Evolutionary conservation across 805 yeast genomes (phyloP).

Genomic region (Myxozyma udenii): DNA sequence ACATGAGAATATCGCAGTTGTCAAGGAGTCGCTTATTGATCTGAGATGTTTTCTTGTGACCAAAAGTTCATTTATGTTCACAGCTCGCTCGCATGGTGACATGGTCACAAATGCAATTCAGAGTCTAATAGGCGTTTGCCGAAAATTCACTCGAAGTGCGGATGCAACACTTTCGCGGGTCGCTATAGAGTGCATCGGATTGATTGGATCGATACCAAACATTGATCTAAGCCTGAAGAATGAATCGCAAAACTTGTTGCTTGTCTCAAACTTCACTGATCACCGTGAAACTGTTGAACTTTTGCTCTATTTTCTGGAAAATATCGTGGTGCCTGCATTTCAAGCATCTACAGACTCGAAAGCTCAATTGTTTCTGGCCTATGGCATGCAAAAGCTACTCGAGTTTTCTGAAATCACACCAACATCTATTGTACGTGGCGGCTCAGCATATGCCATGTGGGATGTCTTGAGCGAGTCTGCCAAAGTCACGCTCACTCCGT

Average conservation of each 20-base stretch:
- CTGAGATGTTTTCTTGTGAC: conserved; percentile 13
- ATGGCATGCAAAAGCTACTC: conserved; percentile 82
- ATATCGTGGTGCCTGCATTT: conserved; percentile 73
- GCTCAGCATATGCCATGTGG: conserved; percentile 48
- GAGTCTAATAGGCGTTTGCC: conserved; percentile 33
- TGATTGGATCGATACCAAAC: conserved; percentile 53
- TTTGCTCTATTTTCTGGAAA: conserved; percentile 60
- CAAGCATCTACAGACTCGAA: conserved; percentile 88
- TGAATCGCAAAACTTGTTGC: conserved; percentile 46
- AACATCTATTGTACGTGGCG: background rate
- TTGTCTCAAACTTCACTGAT: conserved; percentile 62
- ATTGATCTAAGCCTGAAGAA: conserved; percentile 25
- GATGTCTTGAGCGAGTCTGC: conserved; percentile 60
- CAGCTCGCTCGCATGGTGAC: too few species aligned
- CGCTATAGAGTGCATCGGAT: conserved; percentile 68
- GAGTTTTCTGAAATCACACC: conserved; percentile 53
- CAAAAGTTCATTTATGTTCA: background rate
- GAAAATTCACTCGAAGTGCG: conserved; percentile 30
- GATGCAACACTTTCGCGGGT: conserved; percentile 47
- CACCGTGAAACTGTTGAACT: conserved; percentile 62
- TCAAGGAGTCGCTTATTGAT: conserved; percentile 51
- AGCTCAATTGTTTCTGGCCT: conserved; percentile 77
- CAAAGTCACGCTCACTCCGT: conserved; percentile 69
- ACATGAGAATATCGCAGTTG: conserved; percentile 67
- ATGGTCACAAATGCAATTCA: conserved; percentile 29